A percentile compares a stretch with the other conserved stretches of the same genome.
These are phyloP conservation scores for Pichia sp. DNA, from an alignment of 1,139 yeast genomes.

Conservation along the genomic window DNA sequence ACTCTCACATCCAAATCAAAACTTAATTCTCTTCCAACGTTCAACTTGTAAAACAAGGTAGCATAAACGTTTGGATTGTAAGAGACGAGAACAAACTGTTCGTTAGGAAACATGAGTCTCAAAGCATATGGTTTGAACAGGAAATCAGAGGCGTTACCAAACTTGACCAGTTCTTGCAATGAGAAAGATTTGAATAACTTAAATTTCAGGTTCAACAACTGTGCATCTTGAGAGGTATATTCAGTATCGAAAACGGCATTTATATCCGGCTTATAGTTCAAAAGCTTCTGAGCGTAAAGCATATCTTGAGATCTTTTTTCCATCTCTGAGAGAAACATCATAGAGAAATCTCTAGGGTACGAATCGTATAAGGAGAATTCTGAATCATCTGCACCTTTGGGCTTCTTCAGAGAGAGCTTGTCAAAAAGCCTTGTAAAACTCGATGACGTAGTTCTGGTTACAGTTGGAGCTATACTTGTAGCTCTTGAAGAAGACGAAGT, in stretches of 20 bases:
- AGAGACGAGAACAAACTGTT: constrained; percentile 21
- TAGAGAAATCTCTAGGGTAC: neutral
- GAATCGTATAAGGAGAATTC: neutral
- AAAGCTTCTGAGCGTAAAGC: constrained; percentile 8
- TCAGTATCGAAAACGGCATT: constrained; percentile 9
- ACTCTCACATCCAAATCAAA: constrained; percentile 24
- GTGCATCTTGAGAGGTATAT: constrained; percentile 11
- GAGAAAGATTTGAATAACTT: constrained; percentile 17
- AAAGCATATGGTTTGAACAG: constrained; percentile 23
- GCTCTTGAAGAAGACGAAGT: neutral
- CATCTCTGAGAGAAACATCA: constrained; percentile 1
- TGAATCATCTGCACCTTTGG: neutral
- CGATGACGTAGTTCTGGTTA: constrained; percentile 1
- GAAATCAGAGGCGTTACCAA: constrained; percentile 27
- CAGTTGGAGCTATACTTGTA: neutral
- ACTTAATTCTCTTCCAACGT: constrained; percentile 25
- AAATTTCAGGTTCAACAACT: constrained; percentile 9
- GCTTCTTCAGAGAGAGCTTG: constrained; percentile 4
- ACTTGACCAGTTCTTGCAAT: constrained; percentile 23
- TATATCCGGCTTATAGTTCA: constrained; percentile 13
- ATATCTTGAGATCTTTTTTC: constrained; percentile 10
- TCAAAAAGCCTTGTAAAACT: constrained; percentile 9
- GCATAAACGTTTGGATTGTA: constrained; percentile 23
- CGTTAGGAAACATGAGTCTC: constrained; percentile 23
- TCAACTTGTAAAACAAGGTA: constrained; percentile 24